These are phyloP conservation scores for Oropetium thomaeum DNA, from an alignment of 176 grass and related monocot species.

Conservation along the genomic window DNA sequence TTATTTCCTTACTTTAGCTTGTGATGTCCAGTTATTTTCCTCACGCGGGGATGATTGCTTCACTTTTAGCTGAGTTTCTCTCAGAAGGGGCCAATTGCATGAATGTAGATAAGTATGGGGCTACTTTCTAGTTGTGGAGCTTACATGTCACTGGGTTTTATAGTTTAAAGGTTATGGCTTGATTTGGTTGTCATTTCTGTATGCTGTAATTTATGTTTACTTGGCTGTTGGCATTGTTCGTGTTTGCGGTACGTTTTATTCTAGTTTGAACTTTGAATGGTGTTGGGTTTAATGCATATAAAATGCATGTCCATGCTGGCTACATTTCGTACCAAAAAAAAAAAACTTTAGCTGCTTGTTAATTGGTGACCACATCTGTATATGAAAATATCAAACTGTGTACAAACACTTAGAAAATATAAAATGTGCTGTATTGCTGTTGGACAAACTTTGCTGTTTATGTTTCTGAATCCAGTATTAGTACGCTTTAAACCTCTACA, in stretches of 20 bases:
- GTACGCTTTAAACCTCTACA: not conserved
- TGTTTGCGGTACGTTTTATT: not conserved
- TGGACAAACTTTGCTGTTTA: not conserved
- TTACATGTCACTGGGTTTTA: not conserved
- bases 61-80: not conserved
- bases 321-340: not conserved
- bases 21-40: not conserved
- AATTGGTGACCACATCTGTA: not conserved
- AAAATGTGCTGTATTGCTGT: not conserved
- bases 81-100: not conserved
- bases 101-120: not conserved
- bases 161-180: not conserved
- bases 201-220: not conserved
- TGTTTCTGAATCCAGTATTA: slow-evolving; percentile 19
- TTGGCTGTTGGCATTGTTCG: not conserved
- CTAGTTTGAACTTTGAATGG: not conserved
- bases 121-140: not conserved
- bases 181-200: slow-evolving; percentile 3
- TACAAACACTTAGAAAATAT: not conserved
- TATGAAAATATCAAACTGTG: not conserved
- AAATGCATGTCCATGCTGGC: not conserved
- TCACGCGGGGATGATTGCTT: not conserved
- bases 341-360: not conserved
- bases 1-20: not conserved
- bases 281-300: not conserved